A percentile compares a stretch with the other conserved stretches of the same genome.
These are phyloP conservation scores for Talaromyces liani DNA, from an alignment of 495 filamentous ascomycete species.

Conservation along the genomic window DNA sequence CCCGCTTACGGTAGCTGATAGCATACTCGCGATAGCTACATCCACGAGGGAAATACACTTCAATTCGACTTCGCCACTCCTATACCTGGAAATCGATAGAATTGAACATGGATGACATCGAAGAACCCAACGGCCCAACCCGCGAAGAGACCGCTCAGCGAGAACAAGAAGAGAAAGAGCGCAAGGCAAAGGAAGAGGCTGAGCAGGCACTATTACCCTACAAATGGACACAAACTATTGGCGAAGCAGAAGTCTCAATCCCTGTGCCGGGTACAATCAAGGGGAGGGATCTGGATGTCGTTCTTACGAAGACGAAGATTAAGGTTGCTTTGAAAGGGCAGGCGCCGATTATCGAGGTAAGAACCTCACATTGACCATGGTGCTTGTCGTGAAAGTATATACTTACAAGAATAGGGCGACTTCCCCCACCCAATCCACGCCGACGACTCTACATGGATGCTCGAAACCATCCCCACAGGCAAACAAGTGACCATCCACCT, in stretches of 20 bases:
- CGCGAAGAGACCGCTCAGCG: constrained; percentile 45
- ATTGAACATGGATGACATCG: constrained; percentile 7
- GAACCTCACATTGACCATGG: constrained; percentile 5
- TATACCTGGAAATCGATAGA: neutral
- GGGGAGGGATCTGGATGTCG: constrained; percentile 75
- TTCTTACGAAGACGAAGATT: constrained; percentile 71
- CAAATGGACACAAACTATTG: constrained; percentile 96
- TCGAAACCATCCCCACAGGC: constrained; percentile 57
- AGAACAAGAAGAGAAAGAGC: constrained; percentile 53
- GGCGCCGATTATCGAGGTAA: constrained; percentile 75
- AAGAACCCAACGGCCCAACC: constrained; percentile 27
- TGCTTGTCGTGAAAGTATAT: neutral
- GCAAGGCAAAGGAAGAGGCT: constrained; percentile 67
- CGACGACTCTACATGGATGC: constrained; percentile 93
- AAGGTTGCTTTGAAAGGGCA: constrained; percentile 85
- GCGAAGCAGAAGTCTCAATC: constrained; percentile 76
- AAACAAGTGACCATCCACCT: constrained; percentile 85
- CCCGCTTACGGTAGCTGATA: neutral
- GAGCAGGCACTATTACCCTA: constrained; percentile 93
- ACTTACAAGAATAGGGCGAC: constrained; percentile 52
- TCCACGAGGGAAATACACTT: neutral
- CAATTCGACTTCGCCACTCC: neutral
- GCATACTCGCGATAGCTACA: neutral
- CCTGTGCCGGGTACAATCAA: constrained; percentile 72
- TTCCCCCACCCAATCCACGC: constrained; percentile 70